Base-by-base conservation (phyloP, 192 early-diverging fungal genomes). In the Coemansia umbellata region DNA sequence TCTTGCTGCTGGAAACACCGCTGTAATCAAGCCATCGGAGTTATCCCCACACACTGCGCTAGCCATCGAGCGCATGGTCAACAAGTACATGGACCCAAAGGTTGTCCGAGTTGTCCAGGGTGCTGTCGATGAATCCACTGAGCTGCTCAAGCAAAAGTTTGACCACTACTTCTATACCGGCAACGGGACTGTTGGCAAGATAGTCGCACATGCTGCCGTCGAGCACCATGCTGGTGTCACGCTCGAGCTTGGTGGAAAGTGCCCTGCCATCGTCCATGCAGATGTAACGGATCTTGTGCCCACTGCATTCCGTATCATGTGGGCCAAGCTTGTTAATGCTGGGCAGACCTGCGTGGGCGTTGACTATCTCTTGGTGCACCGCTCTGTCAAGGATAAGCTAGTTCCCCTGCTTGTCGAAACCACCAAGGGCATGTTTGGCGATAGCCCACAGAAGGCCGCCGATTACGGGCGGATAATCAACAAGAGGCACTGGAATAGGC, bases 81-180 rank as follows among this genome's bases (percentile, higher is more conserved):
- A 84, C 22, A 73, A 83, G 67, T 94, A 90, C 63, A 63, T 98
- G 44, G 92, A 95, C 55, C 47, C 64, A 9, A 44, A 54, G 14
- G 74, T 81, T 30, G 73, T 86, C 43, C 67, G 73, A 2, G 84
- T 93, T 13, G 79, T 95, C 37, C 83, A 87, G 50, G 95, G 93
- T 31, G 90, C 63, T 27, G 82, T 84, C 3, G 50, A 55, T 4
- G 86, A 94, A 69, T 87, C 92, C 1, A 88, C 89, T 0, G 48
- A 32, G 18, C 68, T 98, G 48, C 81, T 96, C n/a, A 66, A 78
- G 31, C 66, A 87, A 26, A 80, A 79, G 40, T 95, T 92, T 51
- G 91, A 98, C 69, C 87, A 92, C 66, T 94, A 92, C 58, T 91
- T 91, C 52, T 98, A 92, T 72, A 98, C 95, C 0, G 95, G 95